Percentiles rank a stretch among this genome's conserved stretches.
phyloP scores from a whole-genome alignment of 1,284 basidiomycete genomes.

The Cryptococcus jaspeensis region DNA sequence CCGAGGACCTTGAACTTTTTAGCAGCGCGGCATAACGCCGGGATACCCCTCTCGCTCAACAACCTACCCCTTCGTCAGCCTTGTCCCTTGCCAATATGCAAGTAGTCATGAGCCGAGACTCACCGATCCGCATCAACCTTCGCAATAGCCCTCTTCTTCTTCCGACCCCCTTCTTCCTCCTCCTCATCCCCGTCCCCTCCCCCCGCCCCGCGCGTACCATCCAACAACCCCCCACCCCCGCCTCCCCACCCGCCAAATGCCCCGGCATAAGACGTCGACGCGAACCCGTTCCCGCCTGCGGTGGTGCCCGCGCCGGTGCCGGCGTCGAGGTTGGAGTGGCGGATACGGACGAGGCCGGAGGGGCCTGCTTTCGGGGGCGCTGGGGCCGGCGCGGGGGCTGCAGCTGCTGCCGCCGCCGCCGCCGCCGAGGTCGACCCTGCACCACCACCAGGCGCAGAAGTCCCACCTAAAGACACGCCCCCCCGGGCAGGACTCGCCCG shows the following conservation, averaged over 20 bases:
- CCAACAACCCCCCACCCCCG: conserved; percentile 1
- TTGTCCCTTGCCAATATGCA: neutral
- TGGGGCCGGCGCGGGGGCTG: too few relatives aligned
- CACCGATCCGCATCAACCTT: conserved; percentile 69
- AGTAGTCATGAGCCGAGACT: conserved; percentile 11
- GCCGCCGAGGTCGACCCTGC: too few relatives aligned
- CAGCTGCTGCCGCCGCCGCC: too few relatives aligned
- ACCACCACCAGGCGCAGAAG: too few relatives aligned
- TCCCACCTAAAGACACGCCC: too few relatives aligned
- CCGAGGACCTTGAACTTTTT: conserved; percentile 75
- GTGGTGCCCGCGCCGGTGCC: too few relatives aligned
- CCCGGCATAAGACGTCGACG: neutral
- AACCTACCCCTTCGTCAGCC: conserved; percentile 50
- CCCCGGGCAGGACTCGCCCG: too few relatives aligned
- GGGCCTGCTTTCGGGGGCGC: too few relatives aligned
- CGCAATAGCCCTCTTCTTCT: conserved; percentile 58
- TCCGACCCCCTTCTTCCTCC: conserved; percentile 45
- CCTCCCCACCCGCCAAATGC: neutral
- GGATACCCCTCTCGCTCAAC: conserved; percentile 70
- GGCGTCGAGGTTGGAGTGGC: too few relatives aligned
- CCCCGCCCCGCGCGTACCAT: neutral
- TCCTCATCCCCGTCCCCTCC: conserved; percentile 21
- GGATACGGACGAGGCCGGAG: too few relatives aligned
- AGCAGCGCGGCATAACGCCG: conserved; percentile 67
- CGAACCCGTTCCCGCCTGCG: too few relatives aligned